Base-by-base conservation (phyloP, 1,284 basidiomycete species). In the Sporisorium graminicola region DNA sequence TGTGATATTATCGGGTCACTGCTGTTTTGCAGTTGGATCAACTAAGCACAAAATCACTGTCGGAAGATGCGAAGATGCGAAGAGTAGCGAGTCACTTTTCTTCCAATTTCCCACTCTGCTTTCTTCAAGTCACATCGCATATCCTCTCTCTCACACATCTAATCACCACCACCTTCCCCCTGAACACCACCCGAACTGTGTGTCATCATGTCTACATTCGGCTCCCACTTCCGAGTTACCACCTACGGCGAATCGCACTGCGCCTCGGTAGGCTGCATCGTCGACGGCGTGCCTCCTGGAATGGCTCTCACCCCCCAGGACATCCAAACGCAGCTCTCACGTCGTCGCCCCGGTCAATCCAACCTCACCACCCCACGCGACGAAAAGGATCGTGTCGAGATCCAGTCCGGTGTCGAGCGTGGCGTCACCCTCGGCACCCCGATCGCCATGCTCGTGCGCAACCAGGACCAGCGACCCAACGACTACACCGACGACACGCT, bases 211-310 rank as follows among this genome's bases (percentile, higher is more conserved):
- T 97, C 94, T 40, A 93, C 94, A 50, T 98, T 94, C 86, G 97
- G 96, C 49, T 90, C 89, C 22, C 87, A 93, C 54, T 99, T 94
- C 89, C 91, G 94, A 58, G 96, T 99, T 44, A 95, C 95, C 67
- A 99, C 97, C 72, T 99, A 93, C 86, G 97, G 97, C 77, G 97
- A 99, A 88, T 94, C 93, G 70, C 97, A 99, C 86, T 98, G 97
- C 87, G 91, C 93, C 65, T 96, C 94, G 4, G 96, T 99, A 40
- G 97, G 97, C 37, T 94, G 94, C 68, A 98, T 99, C 87, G 92
- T 99, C 83, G 97, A 98, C 86, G 96, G 96, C 51, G 93, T 94
- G 78, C 96, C 97, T 59, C 95, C 97, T 42, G 96, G 97, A 20
- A 88, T 99, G 50, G 88, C 90, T 71, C 89, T 99, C 64, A 89